A percentile compares a stretch with the other conserved stretches of the same genome.
Conservation (phyloP, 2,329 filamentous ascomycete species). For the Apiospora arundinis region DNA sequence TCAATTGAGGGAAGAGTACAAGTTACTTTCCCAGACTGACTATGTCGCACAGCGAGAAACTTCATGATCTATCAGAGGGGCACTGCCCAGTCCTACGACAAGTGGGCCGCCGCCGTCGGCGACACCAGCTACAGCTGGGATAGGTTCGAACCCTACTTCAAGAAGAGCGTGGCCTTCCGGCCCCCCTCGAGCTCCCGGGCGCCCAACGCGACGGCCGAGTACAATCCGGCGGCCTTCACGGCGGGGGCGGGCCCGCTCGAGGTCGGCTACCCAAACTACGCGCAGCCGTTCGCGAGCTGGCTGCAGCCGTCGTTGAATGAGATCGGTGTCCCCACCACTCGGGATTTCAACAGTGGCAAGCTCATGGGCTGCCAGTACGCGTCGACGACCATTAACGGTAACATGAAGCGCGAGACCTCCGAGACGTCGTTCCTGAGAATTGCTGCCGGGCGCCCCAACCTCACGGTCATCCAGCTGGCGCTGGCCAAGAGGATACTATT, state of each 20-base stretch:
- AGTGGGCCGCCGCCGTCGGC: constrained; percentile 35
- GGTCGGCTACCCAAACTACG: constrained; percentile 84
- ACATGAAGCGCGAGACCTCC: constrained; percentile 28
- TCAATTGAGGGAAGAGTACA: background rate
- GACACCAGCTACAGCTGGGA: constrained; percentile 34
- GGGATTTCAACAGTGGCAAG: constrained; percentile 50
- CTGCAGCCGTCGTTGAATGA: constrained; percentile 44
- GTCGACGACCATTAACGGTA: constrained; percentile 37
- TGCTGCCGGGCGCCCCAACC: constrained; percentile 10
- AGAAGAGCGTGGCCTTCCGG: constrained; percentile 35
- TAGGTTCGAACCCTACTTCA: constrained; percentile 31
- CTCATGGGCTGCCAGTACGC: constrained; percentile 47
- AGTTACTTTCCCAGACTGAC: background rate
- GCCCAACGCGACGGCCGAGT: constrained; percentile 37
- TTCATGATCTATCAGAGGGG: constrained; percentile 40
- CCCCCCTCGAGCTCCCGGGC: constrained; percentile 29
- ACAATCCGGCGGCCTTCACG: constrained; percentile 40
- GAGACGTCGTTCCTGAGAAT: constrained; percentile 15
- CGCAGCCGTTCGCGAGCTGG: constrained; percentile 47
- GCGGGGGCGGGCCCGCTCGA: constrained; percentile 68
- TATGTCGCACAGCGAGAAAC: constrained; percentile 33
- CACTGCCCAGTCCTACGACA: constrained; percentile 33
- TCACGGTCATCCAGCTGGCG: constrained; percentile 37
- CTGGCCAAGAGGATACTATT: constrained; percentile 54
- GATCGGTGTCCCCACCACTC: constrained; percentile 45